These are phyloP conservation scores for Knoxdaviesia proteae DNA, from an alignment of 2,329 filamentous ascomycete genomes.

Conservation along the genomic window DNA sequence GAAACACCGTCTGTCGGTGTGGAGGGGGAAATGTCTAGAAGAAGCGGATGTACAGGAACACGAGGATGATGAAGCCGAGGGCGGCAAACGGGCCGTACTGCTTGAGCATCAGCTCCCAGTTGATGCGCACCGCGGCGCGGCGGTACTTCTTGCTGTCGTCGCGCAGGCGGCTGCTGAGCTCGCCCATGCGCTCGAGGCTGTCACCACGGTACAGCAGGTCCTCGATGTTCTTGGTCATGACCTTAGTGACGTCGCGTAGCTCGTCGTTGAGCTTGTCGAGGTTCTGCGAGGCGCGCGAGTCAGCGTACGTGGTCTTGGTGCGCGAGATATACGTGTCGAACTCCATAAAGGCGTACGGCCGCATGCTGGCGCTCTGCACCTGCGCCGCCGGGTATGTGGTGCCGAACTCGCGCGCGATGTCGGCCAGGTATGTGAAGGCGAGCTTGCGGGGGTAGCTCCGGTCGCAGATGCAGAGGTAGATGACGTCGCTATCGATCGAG, in stretches of 20 bases:
- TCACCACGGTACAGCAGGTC: slow-evolving; percentile 90
- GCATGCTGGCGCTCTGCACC: slow-evolving; percentile 52
- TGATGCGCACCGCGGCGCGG: slow-evolving; percentile 81
- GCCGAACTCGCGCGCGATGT: slow-evolving; percentile 77
- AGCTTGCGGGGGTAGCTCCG: slow-evolving; percentile 91
- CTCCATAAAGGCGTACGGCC: slow-evolving; percentile 91
- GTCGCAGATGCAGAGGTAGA: slow-evolving; percentile 89
- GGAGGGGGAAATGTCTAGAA: slow-evolving; percentile 30
- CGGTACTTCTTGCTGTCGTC: slow-evolving; percentile 93
- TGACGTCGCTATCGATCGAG: slow-evolving; percentile 60
- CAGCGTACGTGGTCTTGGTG: slow-evolving; percentile 85
- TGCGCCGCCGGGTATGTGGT: slow-evolving; percentile 59
- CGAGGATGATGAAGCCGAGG: slow-evolving; percentile 58
- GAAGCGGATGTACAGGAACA: slow-evolving; percentile 87
- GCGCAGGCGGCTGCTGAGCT: slow-evolving; percentile 66
- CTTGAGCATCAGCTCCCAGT: slow-evolving; percentile 91
- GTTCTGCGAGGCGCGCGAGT: slow-evolving; percentile 77
- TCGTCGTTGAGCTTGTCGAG: slow-evolving; percentile 92
- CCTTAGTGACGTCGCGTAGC: slow-evolving; percentile 89
- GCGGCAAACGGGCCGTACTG: slow-evolving; percentile 87
- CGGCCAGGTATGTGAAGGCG: slow-evolving; percentile 91
- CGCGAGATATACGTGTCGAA: slow-evolving; percentile 94
- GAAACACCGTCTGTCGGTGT: too few relatives aligned
- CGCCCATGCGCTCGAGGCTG: slow-evolving; percentile 88
- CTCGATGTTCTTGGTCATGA: slow-evolving; percentile 99